A percentile compares a stretch with the other conserved stretches of the same genome.
These are phyloP conservation scores for Exutisphaerella laricina DNA, from an alignment of 2,329 filamentous ascomycete genomes.

Conservation along the genomic window DNA sequence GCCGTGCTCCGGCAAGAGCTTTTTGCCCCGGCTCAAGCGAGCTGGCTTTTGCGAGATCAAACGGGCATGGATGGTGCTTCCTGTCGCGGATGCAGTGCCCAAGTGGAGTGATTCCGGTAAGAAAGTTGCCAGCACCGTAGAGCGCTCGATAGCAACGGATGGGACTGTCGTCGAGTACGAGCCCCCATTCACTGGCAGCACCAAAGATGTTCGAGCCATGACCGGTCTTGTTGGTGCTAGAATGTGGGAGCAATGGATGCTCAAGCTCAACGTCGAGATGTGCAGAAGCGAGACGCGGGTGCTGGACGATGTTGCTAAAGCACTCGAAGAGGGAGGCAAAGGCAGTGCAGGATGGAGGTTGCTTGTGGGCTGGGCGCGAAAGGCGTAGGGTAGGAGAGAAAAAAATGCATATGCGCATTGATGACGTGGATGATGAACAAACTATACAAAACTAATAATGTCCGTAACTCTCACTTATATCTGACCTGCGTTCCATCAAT, in stretches of 20 bases:
- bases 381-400: conserved; percentile 34
- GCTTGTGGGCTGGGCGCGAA: conserved; percentile 55
- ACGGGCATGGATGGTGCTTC: conserved; percentile 82
- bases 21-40: conserved; percentile 66
- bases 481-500: conserved; percentile 7
- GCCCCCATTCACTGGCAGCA: conserved; percentile 33
- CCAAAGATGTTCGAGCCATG: conserved; percentile 43
- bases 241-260: conserved; percentile 94
- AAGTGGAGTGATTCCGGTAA: conserved; percentile 33
- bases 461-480: conserved; percentile 14
- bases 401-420: too few species aligned
- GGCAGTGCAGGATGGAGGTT: conserved; percentile 55
- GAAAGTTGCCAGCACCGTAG: conserved; percentile 16
- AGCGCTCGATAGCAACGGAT: conserved; percentile 35
- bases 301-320: conserved; percentile 51
- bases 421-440: conserved; percentile 1
- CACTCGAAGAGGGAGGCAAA: conserved; percentile 57
- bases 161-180: conserved; percentile 28
- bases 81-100: conserved; percentile 55
- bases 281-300: conserved; percentile 55
- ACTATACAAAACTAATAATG: conserved; percentile 11
- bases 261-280: conserved; percentile 82
- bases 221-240: conserved; percentile 79
- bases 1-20: conserved; percentile 72
- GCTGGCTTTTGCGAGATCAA: conserved; percentile 76